These are phyloP conservation scores for Candida coquimbonensis DNA, from an alignment of 805 yeast species.

Conservation along the genomic window DNA sequence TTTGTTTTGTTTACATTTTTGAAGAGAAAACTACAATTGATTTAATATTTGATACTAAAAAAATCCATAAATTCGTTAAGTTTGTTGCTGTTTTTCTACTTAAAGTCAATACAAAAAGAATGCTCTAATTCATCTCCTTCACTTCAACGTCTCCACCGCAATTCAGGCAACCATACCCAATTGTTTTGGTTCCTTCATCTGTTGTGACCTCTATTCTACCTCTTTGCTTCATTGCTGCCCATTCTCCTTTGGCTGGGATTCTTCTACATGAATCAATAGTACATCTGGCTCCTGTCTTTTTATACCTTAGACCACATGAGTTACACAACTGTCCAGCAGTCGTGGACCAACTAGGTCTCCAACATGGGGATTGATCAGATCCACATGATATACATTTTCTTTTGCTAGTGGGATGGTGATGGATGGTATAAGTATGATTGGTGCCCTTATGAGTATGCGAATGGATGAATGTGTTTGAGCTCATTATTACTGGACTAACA, in stretches of 20 bases:
- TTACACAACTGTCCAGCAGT: slow-evolving; percentile 93
- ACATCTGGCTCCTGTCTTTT: slow-evolving; percentile 91
- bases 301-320: slow-evolving; percentile 91
- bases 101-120: background rate
- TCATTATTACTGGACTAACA: slow-evolving; percentile 10
- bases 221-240: slow-evolving; percentile 77
- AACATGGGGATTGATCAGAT: slow-evolving; percentile 88
- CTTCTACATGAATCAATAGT: slow-evolving; percentile 66
- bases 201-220: slow-evolving; percentile 36
- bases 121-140: slow-evolving; percentile 16
- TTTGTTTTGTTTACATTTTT: too few relatives aligned
- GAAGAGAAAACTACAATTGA: too few relatives aligned
- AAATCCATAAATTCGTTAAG: too few relatives aligned
- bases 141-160: slow-evolving; percentile 53
- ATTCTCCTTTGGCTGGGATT: slow-evolving; percentile 94
- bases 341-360: slow-evolving; percentile 96
- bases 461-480: slow-evolving; percentile 19
- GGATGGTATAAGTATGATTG: slow-evolving; percentile 24
- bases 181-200: slow-evolving; percentile 20
- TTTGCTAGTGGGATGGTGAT: slow-evolving; percentile 20
- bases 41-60: too few relatives aligned
- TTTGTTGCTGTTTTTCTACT: too few relatives aligned
- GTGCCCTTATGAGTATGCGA: slow-evolving; percentile 23
- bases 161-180: slow-evolving; percentile 47
- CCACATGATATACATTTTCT: slow-evolving; percentile 87